These are phyloP conservation scores for Aspergillus piperis DNA, from an alignment of 2,329 filamentous ascomycete species.

Conservation along the genomic window DNA sequence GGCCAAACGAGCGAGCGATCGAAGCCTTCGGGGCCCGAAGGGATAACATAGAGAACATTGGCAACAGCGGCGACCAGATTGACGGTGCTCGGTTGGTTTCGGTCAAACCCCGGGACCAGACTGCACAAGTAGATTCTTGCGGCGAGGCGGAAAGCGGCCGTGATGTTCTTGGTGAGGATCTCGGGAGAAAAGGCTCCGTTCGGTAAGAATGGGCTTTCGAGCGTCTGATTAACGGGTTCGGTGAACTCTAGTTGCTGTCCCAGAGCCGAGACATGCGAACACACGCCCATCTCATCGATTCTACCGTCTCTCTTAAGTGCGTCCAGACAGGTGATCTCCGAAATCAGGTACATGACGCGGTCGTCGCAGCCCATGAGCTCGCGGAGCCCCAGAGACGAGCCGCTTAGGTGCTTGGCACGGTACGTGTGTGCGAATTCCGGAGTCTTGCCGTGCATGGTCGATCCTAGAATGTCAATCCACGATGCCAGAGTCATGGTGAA, in stretches of 20 bases:
- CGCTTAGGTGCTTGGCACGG: constrained; percentile 79
- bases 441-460: constrained; percentile 83
- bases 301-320: constrained; percentile 80
- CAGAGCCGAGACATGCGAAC: constrained; percentile 84
- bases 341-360: constrained; percentile 95
- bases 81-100: constrained; percentile 70
- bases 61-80: constrained; percentile 78
- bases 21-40: constrained; percentile 76
- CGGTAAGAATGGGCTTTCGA: constrained; percentile 58
- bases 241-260: constrained; percentile 83
- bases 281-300: constrained; percentile 77
- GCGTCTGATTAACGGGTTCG: constrained; percentile 64
- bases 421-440: constrained; percentile 94
- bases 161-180: constrained; percentile 85
- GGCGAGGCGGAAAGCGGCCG: constrained; percentile 83
- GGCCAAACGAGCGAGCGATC: constrained; percentile 94
- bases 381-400: constrained; percentile 70
- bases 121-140: constrained; percentile 97
- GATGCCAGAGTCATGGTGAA: constrained; percentile 90
- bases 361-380: constrained; percentile 98
- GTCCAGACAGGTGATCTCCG: constrained; percentile 94
- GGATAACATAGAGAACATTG: constrained; percentile 76
- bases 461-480: constrained; percentile 96
- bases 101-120: constrained; percentile 83
- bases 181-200: constrained; percentile 75